Evolutionary conservation across 1,284 basidiomycete species (phyloP).

Genomic region (Kwoniella shivajii): DNA sequence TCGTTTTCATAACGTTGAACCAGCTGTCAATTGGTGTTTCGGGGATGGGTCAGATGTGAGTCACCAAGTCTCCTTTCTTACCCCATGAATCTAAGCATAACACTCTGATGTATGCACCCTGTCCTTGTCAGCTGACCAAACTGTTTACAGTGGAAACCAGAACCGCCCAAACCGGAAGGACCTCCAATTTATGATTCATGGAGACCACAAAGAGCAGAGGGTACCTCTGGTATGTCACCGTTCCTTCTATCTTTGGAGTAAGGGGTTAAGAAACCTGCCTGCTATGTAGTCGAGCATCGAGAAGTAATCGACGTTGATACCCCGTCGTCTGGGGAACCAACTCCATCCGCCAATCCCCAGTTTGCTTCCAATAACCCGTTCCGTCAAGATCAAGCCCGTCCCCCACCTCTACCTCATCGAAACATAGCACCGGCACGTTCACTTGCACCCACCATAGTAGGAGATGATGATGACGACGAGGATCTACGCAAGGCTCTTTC

Average conservation of each 20-base stretch:
- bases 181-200: conserved; percentile 2
- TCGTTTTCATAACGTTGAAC: conserved; percentile 35
- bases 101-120: background rate
- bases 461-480: conserved; percentile 12
- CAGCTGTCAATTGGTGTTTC: conserved; percentile 51
- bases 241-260: too few relatives aligned
- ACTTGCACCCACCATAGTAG: conserved; percentile 10
- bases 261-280: too few relatives aligned
- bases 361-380: conserved; percentile 35
- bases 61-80: background rate
- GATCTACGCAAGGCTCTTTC: conserved; percentile 15
- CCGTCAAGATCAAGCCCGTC: conserved; percentile 6
- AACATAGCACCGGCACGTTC: conserved; percentile 10
- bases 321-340: conserved; percentile 4
- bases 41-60: conserved; percentile 44
- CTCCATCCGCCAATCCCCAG: conserved; percentile 11
- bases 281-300: conserved; percentile 23
- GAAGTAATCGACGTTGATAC: conserved; percentile 19
- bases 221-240: conserved; percentile 11
- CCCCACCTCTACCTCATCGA: background rate
- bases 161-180: background rate
- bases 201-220: conserved; percentile 6
- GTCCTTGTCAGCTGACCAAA: background rate
- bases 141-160: conserved; percentile 27
- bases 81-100: background rate